phyloP scores from a whole-genome alignment of 257 asterid species.

The Solanum rostratum region DNA sequence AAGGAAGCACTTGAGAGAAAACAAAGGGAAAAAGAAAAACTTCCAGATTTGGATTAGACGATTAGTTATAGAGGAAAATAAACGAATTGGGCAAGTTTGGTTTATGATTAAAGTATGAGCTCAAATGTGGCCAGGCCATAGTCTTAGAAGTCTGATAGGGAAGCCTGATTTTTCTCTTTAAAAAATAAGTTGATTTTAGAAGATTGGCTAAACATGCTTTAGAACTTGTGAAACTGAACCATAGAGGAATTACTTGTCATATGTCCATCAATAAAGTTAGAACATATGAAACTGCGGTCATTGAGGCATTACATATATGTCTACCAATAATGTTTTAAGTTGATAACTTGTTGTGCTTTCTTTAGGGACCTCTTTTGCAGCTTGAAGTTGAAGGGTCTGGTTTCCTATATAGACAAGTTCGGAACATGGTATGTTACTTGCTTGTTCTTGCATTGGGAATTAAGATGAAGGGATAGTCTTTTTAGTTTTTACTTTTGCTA shows the following conservation, averaged over 20 bases:
- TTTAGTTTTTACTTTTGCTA: background rate
- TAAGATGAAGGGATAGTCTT: background rate
- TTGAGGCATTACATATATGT: background rate
- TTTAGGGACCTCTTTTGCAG: constrained; percentile 78
- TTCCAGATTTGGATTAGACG: background rate
- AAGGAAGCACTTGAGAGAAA: background rate
- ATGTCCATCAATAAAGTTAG: background rate
- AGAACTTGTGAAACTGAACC: no score
- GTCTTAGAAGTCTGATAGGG: background rate
- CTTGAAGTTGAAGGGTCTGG: constrained; percentile 94
- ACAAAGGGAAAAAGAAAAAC: background rate
- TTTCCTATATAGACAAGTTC: constrained; percentile 82
- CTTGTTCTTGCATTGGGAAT: background rate
- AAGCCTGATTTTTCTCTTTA: no score
- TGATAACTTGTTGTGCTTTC: background rate
- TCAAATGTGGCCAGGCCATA: background rate
- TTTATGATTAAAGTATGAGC: background rate
- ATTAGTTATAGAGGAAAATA: background rate
- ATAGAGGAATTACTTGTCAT: no score
- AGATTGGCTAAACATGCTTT: no score
- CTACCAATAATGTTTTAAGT: background rate
- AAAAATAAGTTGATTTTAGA: no score
- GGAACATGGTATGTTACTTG: constrained; percentile 62
- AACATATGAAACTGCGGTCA: background rate
- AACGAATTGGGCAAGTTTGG: background rate